Percentiles rank a stretch among this genome's conserved stretches.
These are phyloP conservation scores for Cladosporium sp. DNA, from an alignment of 2,329 filamentous ascomycete species.

Conservation along the genomic window DNA sequence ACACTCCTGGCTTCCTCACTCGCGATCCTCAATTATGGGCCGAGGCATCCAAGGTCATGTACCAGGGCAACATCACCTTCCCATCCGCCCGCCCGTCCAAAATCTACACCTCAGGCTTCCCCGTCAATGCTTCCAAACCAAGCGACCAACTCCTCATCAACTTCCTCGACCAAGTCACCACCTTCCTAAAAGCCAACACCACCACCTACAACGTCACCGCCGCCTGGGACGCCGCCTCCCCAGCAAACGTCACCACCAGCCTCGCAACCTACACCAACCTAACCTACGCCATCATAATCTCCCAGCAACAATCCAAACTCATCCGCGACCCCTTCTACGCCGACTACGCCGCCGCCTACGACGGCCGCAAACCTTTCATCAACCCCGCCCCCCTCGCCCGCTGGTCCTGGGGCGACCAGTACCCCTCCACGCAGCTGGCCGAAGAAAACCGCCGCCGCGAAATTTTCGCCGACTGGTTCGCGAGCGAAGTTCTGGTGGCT, in stretches of 20 bases:
- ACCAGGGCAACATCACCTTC: constrained; percentile 41
- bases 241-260: constrained; percentile 26
- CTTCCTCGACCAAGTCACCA: constrained; percentile 41
- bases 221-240: constrained; percentile 33
- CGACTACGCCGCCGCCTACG: constrained; percentile 44
- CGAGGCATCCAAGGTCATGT: constrained; percentile 41
- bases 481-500: constrained; percentile 40
- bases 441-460: constrained; percentile 49
- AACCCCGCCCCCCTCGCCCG: constrained; percentile 46
- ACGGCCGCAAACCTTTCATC: constrained; percentile 45
- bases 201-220: constrained; percentile 34
- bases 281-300: constrained; percentile 45
- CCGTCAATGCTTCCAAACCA: constrained; percentile 32
- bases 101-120: constrained; percentile 42
- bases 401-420: constrained; percentile 44
- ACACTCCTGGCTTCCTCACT: constrained; percentile 45
- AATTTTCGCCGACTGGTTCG: constrained; percentile 46
- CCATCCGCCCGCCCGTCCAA: constrained; percentile 38
- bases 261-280: constrained; percentile 37
- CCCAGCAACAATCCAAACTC: constrained; percentile 43
- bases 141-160: constrained; percentile 37
- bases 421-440: constrained; percentile 34
- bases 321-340: constrained; percentile 47
- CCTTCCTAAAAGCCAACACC: constrained; percentile 38
- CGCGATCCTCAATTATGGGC: constrained; percentile 42